Evolutionary conservation across 2,329 filamentous ascomycete species (phyloP), one percentile per base, ranked within the genome.

Genomic region (Talaromyces sp.): DNA sequence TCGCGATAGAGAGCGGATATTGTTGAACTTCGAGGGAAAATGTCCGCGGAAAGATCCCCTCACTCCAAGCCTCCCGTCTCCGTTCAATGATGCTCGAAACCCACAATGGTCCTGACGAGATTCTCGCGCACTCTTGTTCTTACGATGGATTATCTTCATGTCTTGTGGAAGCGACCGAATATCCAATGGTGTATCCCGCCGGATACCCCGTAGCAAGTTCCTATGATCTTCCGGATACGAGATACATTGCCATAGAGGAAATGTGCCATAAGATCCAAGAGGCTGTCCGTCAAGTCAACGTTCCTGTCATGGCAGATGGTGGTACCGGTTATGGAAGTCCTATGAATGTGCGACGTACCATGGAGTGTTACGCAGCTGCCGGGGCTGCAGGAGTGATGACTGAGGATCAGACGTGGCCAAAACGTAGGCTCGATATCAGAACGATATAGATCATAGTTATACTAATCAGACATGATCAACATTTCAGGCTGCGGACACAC

Each of bases 221-320:
- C 0, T 76, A 78, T 60, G 79, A 79, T 0, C 72, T 83, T 0
- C 81, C 81, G 0, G 81, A 83, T 65, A 81, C 82, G 0, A 81
- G 81, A 1, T 84, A 83, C 61, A 83, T 83, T 63, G 81, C 81
- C 1, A 78, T 83, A 68, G 73, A 76, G 8, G 82, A 83, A 65
- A 78, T 83, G 72, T 80, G 76, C 58, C 73, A 75, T n/a, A 81
- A 81, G 69, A 79, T 83, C 49, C 78, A 82, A 61, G 80, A 83
- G 65, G 73, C 72, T 0, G 71, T 73, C 1, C 73, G 79, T 1
- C 75, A 76, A 49, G 76, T 77, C 0, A 76, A 58, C 1, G 64
- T 83, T 0, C 82, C 81, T 0, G 69, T 84, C 22, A 88, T 89
- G 68, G 87, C 83, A 17, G 83, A 85, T 63, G 82, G 82, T 72